Evolutionary conservation across 352 stramenopile genomes (phyloP), one percentile per base, ranked within the genome.

Genomic region (Globisporangium solare): DNA sequence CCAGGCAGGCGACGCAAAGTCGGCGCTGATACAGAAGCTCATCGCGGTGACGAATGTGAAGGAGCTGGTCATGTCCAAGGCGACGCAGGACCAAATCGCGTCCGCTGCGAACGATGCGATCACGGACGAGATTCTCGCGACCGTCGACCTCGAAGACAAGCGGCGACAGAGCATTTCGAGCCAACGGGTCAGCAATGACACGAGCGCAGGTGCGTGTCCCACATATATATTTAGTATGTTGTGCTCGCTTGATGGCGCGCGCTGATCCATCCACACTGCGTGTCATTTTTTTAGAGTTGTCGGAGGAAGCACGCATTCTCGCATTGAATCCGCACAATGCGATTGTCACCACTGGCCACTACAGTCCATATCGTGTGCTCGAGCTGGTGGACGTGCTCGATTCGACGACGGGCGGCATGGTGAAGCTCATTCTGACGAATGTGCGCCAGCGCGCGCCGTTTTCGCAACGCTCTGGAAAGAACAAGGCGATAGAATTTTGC

Each of bases 361-460:
- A 79, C 58, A 77, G 64, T 45, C 68, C 73, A 18, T 88, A 87
- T 58, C 70, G 74, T n/a, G 76, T 90, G 51, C 61, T 90, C 11
- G 80, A 90, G 51, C 68, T 93, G 2, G 72, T 90, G 24, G 80
- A 91, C 56, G 73, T 90, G 47, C 66, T 92, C 40, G 83, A 93
- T 56, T 80, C 80, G 24, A 88, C 74, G 8, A 91, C 83, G 0
- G 80, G 80, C 6, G 83, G 79, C 14, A 82, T 89, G 71, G 83
- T 90, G 32, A 86, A 88, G 63, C 67, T 70, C 6, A 77, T 93
- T 21, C 64, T 93, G 27, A 83, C 67, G 15, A 91, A 91, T 31
- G 76, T 93, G 32, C 68, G 79, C 8, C 64, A 58, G 7, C 73
- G 74, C 49, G 63, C 77, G 42, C 78, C 74, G 21, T 68, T 84